Base-by-base conservation (phyloP, 306 rosid genomes). In the Echinosophora koreensis region DNA sequence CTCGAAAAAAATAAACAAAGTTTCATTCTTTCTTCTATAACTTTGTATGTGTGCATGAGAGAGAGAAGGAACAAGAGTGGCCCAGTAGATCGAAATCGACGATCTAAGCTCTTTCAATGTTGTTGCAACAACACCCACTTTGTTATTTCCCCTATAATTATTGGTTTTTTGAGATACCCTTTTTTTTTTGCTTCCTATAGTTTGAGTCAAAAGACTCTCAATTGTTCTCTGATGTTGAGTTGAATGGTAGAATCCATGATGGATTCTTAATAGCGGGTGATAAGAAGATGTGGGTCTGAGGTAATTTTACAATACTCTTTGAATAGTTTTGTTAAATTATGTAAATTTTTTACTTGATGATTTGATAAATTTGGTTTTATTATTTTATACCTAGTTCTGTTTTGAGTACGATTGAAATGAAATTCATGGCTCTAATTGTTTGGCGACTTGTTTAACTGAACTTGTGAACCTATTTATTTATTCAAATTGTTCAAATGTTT, bases 61-160 rank as follows among this genome's bases (percentile, higher is more conserved):
- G 90, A 66, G 88, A 81, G 86, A 67, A 72, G 77, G 51, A 10
- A 51, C 28, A 66, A 0, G 81, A 87, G 80, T 89, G 86, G 85
- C 92, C 89, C 91, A 87, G 87, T 77, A 84, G 94, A 91, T 94
- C 98, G 96, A 94, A 92, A 91, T 86, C 96, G 86, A 90, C 88
- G 96, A 94, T 92, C 96, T 83, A 64, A 84, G 82, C 86, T 83
- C 66, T 71, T 74, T 87, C 87, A 85, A 83, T 89, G 91, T 86
- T 81, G 92, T 87, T 88, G 41, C 81, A 56, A 61, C 85, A 70
- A 75, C 79, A 79, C 88, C 86, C 84, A 82, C 89, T 84, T 82
- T 54, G 72, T 52, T 85, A 35, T 87, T 88, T 70, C 51, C 73
- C 51, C 16, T 67, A 32, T 74, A 72, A 82, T 87, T 83, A 0